Conservation (phyloP, 2,329 filamentous ascomycete species). For the Hypomyces perniciosus region DNA sequence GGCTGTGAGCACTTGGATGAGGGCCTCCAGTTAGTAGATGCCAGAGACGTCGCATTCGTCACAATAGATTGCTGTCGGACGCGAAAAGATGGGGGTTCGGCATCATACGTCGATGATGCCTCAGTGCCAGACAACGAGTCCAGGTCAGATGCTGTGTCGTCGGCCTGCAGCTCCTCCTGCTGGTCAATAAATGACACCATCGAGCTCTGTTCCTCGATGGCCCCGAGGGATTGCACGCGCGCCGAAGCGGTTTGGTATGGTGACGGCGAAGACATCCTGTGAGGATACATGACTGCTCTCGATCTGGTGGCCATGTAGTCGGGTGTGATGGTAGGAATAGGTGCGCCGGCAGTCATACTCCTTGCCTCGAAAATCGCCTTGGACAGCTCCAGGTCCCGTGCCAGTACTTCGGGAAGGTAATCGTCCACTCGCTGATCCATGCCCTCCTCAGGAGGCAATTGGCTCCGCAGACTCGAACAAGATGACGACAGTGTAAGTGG, state of each 20-base stretch:
- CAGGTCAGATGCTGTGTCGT: constrained; percentile 27
- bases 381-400: constrained; percentile 46
- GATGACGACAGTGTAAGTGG: constrained; percentile 30
- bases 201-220: constrained; percentile 32
- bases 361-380: constrained; percentile 42
- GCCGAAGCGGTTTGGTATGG: constrained; percentile 26
- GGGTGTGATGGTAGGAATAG: constrained; percentile 24
- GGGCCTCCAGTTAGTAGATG: constrained; percentile 23
- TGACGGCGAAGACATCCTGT: constrained; percentile 15
- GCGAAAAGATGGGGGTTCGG: constrained; percentile 28
- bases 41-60: constrained; percentile 32
- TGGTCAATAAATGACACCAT: constrained; percentile 30
- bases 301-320: neutral
- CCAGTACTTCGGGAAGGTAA: constrained; percentile 52
- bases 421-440: constrained; percentile 29
- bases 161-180: constrained; percentile 13
- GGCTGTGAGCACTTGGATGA: constrained; percentile 22
- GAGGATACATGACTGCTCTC: neutral
- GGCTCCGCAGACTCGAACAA: constrained; percentile 19
- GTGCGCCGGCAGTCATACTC: constrained; percentile 48
- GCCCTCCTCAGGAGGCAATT: constrained; percentile 19
- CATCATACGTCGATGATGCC: constrained; percentile 22
- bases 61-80: constrained; percentile 30
- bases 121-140: constrained; percentile 26
- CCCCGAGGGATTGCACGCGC: constrained; percentile 25